These are phyloP conservation scores for Didymosphaeria variabile DNA, from an alignment of 2,329 filamentous ascomycete genomes.

Conservation along the genomic window DNA sequence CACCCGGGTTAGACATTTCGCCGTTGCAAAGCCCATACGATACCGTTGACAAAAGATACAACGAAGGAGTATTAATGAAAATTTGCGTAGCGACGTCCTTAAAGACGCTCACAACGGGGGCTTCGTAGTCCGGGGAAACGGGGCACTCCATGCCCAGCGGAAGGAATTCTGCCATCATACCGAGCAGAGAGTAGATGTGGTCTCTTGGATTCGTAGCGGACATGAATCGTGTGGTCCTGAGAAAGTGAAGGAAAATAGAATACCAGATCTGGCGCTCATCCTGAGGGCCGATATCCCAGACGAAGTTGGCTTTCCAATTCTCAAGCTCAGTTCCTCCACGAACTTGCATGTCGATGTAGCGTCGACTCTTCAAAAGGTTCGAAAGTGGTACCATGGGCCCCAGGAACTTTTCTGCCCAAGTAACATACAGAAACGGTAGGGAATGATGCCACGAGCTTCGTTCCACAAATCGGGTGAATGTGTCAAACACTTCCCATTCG, in stretches of 20 bases:
- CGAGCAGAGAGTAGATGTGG: conserved; percentile 6
- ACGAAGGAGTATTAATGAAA: neutral
- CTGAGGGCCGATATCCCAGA: conserved; percentile 7
- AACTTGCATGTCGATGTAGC: conserved; percentile 2
- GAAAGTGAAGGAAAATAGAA: conserved; percentile 8
- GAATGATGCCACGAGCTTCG: conserved; percentile 8
- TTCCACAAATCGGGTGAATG: conserved; percentile 7
- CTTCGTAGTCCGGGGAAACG: neutral
- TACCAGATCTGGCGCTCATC: conserved; percentile 4
- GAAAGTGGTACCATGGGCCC: conserved; percentile 6
- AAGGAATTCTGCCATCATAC: conserved; percentile 4
- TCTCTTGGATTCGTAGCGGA: conserved; percentile 1
- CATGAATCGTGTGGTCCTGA: conserved; percentile 8
- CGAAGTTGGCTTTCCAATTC: conserved; percentile 1
- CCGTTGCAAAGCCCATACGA: neutral
- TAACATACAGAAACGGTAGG: conserved; percentile 1
- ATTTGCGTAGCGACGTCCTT: conserved; percentile 1
- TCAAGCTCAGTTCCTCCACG: conserved; percentile 4
- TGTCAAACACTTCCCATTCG: neutral
- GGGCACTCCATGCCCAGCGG: neutral
- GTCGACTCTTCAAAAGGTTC: conserved; percentile 2
- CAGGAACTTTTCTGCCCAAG: neutral
- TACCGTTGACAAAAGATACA: conserved; percentile 2
- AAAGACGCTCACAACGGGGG: conserved; percentile 1
- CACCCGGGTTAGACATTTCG: neutral